phyloP scores from a whole-genome alignment of 257 asterid genomes.

The Buddleja alternifolia region DNA sequence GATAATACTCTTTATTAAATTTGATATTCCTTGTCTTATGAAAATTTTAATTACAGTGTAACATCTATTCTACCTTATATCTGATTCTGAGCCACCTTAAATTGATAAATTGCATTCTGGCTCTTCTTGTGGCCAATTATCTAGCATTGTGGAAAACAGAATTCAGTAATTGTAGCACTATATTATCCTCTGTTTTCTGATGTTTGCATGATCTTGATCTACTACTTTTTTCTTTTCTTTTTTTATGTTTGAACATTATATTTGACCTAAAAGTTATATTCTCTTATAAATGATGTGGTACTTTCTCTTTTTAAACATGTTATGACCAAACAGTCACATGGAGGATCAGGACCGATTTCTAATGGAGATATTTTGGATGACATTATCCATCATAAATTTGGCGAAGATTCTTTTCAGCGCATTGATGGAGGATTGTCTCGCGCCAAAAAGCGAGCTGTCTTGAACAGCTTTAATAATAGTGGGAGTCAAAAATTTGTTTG shows the following conservation, averaged over 20 bases:
- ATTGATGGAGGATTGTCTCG: constrained; percentile 38
- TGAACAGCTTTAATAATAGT: constrained; percentile 44
- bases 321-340: constrained; percentile 41
- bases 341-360: constrained; percentile 41
- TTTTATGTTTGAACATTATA: too few species aligned
- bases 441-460: constrained; percentile 32
- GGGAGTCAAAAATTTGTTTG: constrained; percentile 43
- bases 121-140: too few species aligned
- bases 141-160: not conserved
- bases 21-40: not conserved
- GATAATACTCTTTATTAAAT: not conserved
- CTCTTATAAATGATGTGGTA: not conserved
- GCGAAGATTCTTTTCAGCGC: constrained; percentile 48
- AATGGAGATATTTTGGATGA: constrained; percentile 66
- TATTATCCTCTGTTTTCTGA: not conserved
- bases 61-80: not conserved
- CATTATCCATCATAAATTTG: constrained; percentile 52
- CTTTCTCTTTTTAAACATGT: constrained; percentile 12
- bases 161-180: not conserved
- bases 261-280: not conserved
- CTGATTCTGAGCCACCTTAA: too few species aligned
- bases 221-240: too few species aligned
- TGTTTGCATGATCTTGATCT: not conserved
- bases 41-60: constrained; percentile 17
- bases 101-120: too few species aligned